These are phyloP conservation scores for Pezicula carpinea DNA, from an alignment of 2,329 filamentous ascomycete species.

Conservation along the genomic window DNA sequence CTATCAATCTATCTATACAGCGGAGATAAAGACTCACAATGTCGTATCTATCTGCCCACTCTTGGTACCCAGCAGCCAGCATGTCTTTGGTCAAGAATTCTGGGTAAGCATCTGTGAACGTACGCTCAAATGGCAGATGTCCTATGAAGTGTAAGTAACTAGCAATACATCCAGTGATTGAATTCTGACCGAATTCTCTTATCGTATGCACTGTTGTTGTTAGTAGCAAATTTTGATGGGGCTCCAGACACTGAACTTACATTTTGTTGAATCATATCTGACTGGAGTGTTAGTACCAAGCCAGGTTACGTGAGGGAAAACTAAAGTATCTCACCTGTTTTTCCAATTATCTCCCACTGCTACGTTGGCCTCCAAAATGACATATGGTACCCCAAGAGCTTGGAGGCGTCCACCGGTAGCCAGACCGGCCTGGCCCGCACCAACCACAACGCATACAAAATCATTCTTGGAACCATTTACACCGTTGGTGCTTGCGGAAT, in stretches of 20 bases:
- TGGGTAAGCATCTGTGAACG: conserved; percentile 8
- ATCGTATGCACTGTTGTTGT: conserved; percentile 10
- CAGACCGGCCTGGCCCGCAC: conserved; percentile 56
- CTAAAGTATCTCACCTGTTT: too few relatives aligned
- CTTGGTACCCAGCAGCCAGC: conserved; percentile 9
- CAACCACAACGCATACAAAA: conserved; percentile 28
- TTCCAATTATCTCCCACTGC: conserved; percentile 60
- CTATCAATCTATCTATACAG: neutral
- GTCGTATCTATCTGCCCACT: conserved; percentile 11
- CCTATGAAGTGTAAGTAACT: too few relatives aligned
- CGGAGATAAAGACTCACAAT: conserved; percentile 6
- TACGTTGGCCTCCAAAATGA: conserved; percentile 52
- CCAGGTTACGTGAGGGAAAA: too few relatives aligned
- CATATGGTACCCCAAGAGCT: conserved; percentile 47
- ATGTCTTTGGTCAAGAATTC: conserved; percentile 13
- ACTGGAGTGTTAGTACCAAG: too few relatives aligned
- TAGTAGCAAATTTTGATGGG: too few relatives aligned
- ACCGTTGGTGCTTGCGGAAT: too few relatives aligned
- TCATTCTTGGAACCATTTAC: neutral
- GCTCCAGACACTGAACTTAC: conserved; percentile 1
- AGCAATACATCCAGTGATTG: too few relatives aligned
- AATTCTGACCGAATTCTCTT: conserved; percentile 8
- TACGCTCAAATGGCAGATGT: conserved; percentile 15
- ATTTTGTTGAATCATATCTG: conserved; percentile 26
- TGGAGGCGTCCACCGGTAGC: conserved; percentile 52